Conservation (phyloP, 371 early-diverging fungal species). For the Syncephalastrum racemosum region DNA sequence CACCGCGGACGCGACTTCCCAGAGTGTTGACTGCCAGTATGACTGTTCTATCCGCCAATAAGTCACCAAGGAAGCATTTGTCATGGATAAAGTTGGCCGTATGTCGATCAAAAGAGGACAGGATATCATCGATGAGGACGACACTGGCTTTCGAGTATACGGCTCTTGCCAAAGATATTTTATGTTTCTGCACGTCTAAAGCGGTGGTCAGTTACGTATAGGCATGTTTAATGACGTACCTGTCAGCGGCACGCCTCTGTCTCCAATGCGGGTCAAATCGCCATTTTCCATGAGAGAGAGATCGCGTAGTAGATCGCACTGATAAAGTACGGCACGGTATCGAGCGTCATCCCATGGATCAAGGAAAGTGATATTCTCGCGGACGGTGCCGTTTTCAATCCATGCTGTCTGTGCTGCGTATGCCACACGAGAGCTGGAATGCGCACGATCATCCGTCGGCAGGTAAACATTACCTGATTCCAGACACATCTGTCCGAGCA, state of each 20-base stretch:
- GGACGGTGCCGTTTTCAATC: constrained; percentile 76
- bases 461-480: constrained; percentile 41
- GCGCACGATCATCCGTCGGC: constrained; percentile 32
- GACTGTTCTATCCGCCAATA: constrained; percentile 74
- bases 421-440: constrained; percentile 43
- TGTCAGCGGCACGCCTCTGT: constrained; percentile 27
- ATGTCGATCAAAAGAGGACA: constrained; percentile 60
- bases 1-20: constrained; percentile 66
- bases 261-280: constrained; percentile 84
- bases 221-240: constrained; percentile 47
- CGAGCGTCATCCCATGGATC: constrained; percentile 60
- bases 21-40: constrained; percentile 79
- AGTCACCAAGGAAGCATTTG: constrained; percentile 62
- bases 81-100: constrained; percentile 65
- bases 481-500: constrained; percentile 65
- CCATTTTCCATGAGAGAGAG: constrained; percentile 74
- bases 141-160: constrained; percentile 67
- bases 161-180: constrained; percentile 76
- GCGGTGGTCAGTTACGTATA: constrained; percentile 25
- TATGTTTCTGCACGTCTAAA: constrained; percentile 68
- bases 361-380: constrained; percentile 86
- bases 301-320: constrained; percentile 73
- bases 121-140: constrained; percentile 70
- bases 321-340: constrained; percentile 65
- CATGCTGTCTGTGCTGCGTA: constrained; percentile 81